Evolutionary conservation across 306 rosid species (phyloP), one percentile per base, ranked within the genome.

Genomic region (Ochetophila trinervis): DNA sequence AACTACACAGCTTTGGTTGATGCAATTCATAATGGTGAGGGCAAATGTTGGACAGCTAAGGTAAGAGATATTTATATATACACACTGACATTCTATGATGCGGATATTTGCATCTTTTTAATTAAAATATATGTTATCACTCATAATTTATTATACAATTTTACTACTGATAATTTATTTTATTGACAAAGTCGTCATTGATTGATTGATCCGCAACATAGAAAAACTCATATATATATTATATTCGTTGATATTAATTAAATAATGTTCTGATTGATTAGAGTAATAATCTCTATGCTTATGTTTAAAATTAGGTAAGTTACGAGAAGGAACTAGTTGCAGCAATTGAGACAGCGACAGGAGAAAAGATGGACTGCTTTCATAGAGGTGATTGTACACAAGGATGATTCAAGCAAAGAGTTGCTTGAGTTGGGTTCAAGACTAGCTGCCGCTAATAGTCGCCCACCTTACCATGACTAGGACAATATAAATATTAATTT

Each of bases 21-120:
- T 40, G 24, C 65, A 16, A 36, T 60, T 60, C 48, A 60, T 49
- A 60, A 60, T 60, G 65, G 65, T 60, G 48, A 60, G 35, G 65
- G 65, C n/a, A 60, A 64, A 3, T 64, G 48, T 13, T 64, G 69
- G 58, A 50, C 59, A 8, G 12, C 59, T 6, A 63, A 63, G 57
- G 68, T 63, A 50, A 27, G 19, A 1, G 3, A 49, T 15, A 49
- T 47, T 47, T 8, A 11, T 47, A 4, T 47, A 47, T 44, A 17
- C 10, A 10, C 8, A 1, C n/a, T n/a, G n/a, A n/a, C n/a, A n/a
- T n/a, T n/a, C n/a, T n/a, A n/a, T n/a, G n/a, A n/a, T n/a, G n/a
- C n/a, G n/a, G n/a, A n/a, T n/a, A n/a, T n/a, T n/a, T n/a, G n/a
- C n/a, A n/a, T n/a, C n/a, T n/a, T n/a, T n/a, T n/a, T n/a, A n/a